These are phyloP conservation scores for Paraphaeosphaeria minitans DNA, from an alignment of 2,329 filamentous ascomycete species.

Conservation along the genomic window DNA sequence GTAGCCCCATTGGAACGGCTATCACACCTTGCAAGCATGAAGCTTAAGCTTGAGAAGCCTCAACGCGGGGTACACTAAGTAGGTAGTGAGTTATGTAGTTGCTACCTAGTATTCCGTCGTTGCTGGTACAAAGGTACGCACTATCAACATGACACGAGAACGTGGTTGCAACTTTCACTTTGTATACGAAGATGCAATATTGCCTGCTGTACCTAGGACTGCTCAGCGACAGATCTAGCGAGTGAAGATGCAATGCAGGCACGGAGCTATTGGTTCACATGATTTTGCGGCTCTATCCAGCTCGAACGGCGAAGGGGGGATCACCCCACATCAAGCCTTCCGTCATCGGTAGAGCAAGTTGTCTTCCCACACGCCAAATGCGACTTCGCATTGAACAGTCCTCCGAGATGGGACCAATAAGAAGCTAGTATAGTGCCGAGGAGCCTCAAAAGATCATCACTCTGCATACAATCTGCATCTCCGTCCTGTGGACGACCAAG, in stretches of 20 bases:
- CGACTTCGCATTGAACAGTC: background rate
- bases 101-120: background rate
- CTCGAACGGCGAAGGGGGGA: background rate
- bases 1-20: background rate
- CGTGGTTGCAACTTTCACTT: background rate
- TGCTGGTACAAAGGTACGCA: background rate
- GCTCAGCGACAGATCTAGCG: background rate
- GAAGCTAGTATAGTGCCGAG: background rate
- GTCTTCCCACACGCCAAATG: background rate
- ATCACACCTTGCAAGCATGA: conserved; percentile 1
- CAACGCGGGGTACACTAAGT: conserved; percentile 8
- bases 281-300: background rate
- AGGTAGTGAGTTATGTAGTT: background rate
- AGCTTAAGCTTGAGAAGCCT: conserved; percentile 1
- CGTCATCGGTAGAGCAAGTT: conserved; percentile 1
- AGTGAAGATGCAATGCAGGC: background rate
- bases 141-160: background rate
- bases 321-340: background rate
- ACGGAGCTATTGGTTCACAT: background rate
- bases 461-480: conserved; percentile 6
- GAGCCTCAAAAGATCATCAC: conserved; percentile 6
- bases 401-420: conserved; percentile 5
- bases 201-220: background rate
- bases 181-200: background rate
- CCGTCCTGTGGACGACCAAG: conserved; percentile 1